Evolutionary conservation across 2,329 filamentous ascomycete species (phyloP), one percentile per base, ranked within the genome.

Genomic region (Fusarium citri): DNA sequence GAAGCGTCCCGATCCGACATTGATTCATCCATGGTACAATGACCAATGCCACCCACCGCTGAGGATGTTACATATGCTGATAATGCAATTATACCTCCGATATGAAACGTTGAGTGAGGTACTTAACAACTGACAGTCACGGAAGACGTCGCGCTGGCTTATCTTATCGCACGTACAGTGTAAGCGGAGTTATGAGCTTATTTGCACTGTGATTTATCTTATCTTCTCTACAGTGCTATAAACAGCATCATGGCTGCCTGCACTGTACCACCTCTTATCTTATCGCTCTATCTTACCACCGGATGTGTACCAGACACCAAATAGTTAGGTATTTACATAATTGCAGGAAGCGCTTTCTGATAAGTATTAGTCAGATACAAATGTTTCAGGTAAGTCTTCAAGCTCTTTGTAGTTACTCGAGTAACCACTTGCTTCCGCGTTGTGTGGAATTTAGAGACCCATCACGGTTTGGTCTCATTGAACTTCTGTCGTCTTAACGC

Each of bases 181-280:
- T 18, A n/a, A n/a, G 34, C 10, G 10, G 10, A n/a, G 3, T n/a
- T 7, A 1, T 3, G 9, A n/a, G 2, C 9, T n/a, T 11, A 10
- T n/a, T 11, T n/a, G 34, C 34, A 37, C 34, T 37, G 34, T 37
- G 0, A n/a, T 6, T 11, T 37, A 18, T 37, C 34, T 37, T 37
- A 37, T 37, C 16, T 37, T 37, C n/a, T 37, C 34, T 37, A 37
- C 31, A n/a, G 16, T 37, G 31, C 5, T 2, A 0, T 5, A 8
- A 8, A 8, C 14, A 31, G 8, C 2, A 4, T 2, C 2, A 0
- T 4, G 1, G 2, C 0, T 5, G 1, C 4, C 7, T 10, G 16
- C 18, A 18, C 31, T 34, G 31, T 37, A 4, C 0, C 0, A 6
- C 4, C 1, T 10, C 3, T 37, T n/a, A 37, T 37, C 18, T n/a